Evolutionary conservation across 2,329 filamentous ascomycete species (phyloP).

Genomic region (Capronia coronata): DNA sequence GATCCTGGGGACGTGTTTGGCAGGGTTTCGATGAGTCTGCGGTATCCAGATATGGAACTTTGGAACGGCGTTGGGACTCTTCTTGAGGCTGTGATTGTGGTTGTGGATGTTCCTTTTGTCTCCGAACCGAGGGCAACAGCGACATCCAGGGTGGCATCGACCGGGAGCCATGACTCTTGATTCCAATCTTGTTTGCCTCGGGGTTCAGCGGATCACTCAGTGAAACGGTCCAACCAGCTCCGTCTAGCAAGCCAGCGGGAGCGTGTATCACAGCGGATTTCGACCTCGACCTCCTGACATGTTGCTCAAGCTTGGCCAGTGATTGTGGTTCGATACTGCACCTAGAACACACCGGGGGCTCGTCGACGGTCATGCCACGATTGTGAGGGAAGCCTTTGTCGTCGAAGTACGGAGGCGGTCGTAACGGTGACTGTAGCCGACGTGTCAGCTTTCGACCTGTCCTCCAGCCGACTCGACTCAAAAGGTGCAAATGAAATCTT

Average conservation of each 20-base stretch:
- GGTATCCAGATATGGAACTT: not conserved
- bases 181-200: slow-evolving; percentile 4
- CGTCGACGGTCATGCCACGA: slow-evolving; percentile 18
- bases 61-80: not conserved
- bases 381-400: slow-evolving; percentile 16
- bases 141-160: slow-evolving; percentile 21
- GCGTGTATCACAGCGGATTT: not conserved
- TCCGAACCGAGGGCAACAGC: slow-evolving; percentile 15
- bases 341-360: slow-evolving; percentile 23
- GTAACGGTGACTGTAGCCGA: slow-evolving; percentile 18
- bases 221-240: slow-evolving; percentile 9
- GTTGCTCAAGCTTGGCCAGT: slow-evolving; percentile 23
- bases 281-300: slow-evolving; percentile 10
- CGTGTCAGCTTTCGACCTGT: not conserved
- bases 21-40: slow-evolving; percentile 5
- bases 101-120: not conserved
- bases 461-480: not conserved
- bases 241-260: slow-evolving; percentile 5
- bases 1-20: slow-evolving; percentile 11
- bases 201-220: slow-evolving; percentile 13
- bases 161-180: not conserved
- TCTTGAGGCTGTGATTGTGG: not conserved
- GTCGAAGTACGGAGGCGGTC: slow-evolving; percentile 22
- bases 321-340: slow-evolving; percentile 20
- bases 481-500: not conserved